phyloP scores from a whole-genome alignment of 2,329 filamentous ascomycete species.

The Emmonsiellopsis sp. region DNA sequence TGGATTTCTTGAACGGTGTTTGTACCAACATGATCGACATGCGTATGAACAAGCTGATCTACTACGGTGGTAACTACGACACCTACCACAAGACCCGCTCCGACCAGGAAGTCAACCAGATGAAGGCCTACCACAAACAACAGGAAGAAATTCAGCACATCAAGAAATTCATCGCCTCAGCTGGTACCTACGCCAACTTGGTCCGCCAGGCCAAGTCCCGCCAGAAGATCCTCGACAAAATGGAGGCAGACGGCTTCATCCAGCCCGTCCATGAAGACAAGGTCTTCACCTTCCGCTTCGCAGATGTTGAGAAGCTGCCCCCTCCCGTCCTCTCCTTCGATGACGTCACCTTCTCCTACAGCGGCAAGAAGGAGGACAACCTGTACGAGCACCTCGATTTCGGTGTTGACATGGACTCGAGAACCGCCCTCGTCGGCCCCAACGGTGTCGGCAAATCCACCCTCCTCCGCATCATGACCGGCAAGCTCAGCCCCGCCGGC shows the following conservation, averaged over 20 bases:
- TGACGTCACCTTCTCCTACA: conserved; percentile 96
- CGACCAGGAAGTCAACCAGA: conserved; percentile 96
- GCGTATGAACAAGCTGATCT: conserved; percentile 76
- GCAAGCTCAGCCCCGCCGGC: conserved; percentile 83
- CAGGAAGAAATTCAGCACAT: conserved; percentile 99
- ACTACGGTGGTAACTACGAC: conserved; percentile 99
- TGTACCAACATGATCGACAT: conserved; percentile 99
- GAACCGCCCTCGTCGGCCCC: conserved; percentile 94
- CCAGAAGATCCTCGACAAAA: conserved; percentile 99
- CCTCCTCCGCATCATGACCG: conserved; percentile 99
- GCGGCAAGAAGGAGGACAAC: conserved; percentile 77
- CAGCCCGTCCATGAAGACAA: conserved; percentile 76
- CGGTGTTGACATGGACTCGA: conserved; percentile 98
- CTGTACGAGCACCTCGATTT: conserved; percentile 95
- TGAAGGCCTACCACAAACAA: conserved; percentile 98
- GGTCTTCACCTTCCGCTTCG: conserved; percentile 96
- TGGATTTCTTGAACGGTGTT: conserved; percentile 99
- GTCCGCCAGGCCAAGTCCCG: conserved; percentile 97
- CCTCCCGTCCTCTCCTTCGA: conserved; percentile 95
- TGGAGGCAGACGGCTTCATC: conserved; percentile 99
- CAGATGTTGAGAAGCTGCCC: conserved; percentile 97
- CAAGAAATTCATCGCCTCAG: conserved; percentile 99
- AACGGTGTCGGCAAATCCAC: conserved; percentile 99
- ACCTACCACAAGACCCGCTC: conserved; percentile 88
- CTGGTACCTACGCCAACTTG: conserved; percentile 99